Percentiles rank a stretch among this genome's conserved stretches.
Conservation (phyloP, 768 basidiomycete genomes). For the Hypholoma sublateritium region DNA sequence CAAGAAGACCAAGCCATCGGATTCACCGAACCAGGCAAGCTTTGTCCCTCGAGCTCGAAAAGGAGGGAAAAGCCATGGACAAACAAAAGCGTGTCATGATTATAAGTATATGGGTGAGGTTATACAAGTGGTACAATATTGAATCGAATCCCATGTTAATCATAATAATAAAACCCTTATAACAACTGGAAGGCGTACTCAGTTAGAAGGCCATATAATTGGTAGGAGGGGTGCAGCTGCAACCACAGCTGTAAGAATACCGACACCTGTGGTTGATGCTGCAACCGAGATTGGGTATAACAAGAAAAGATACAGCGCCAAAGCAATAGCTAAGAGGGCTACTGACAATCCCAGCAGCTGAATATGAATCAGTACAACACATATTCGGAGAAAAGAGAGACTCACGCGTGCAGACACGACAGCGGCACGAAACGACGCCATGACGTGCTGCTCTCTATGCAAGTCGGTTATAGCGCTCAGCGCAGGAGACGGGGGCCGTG, state of each 20-base stretch:
- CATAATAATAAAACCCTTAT: too few relatives aligned
- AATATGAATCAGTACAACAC: not conserved
- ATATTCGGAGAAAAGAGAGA: not conserved
- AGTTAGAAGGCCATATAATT: not conserved
- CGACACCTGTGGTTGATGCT: not conserved
- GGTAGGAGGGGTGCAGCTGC: slow-evolving; percentile 1
- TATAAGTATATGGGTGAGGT: too few relatives aligned
- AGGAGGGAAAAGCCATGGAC: too few relatives aligned
- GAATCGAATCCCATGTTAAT: too few relatives aligned
- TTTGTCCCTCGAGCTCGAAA: too few relatives aligned
- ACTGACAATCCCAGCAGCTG: slow-evolving; percentile 2
- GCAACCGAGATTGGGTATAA: slow-evolving; percentile 3
- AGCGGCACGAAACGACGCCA: slow-evolving; percentile 2
- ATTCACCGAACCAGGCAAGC: too few relatives aligned
- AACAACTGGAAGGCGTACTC: too few relatives aligned
- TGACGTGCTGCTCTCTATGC: not conserved
- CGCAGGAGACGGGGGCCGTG: not conserved
- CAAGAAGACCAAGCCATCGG: too few relatives aligned
- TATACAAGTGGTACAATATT: too few relatives aligned
- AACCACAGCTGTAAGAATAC: not conserved
- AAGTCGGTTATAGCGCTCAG: not conserved
- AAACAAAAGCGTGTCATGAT: too few relatives aligned
- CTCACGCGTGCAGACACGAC: slow-evolving; percentile 4
- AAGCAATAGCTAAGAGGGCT: not conserved
- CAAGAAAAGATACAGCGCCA: slow-evolving; percentile 3